phyloP scores from a whole-genome alignment of 345 rosid species.

The Erucastrum elatum region DNA sequence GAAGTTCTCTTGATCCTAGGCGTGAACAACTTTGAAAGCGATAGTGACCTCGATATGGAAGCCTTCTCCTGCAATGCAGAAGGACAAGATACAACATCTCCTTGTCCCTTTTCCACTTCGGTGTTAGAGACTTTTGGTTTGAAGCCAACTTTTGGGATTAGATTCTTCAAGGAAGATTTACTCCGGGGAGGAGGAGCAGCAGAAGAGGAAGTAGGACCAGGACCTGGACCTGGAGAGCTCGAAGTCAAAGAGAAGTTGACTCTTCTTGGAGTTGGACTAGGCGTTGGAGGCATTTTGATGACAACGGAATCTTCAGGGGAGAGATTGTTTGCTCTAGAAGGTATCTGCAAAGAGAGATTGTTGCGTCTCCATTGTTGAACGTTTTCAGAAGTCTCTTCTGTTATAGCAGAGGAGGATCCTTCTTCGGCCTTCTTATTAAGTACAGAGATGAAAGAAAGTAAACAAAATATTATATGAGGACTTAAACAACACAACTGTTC shows the following conservation, averaged over 20 bases:
- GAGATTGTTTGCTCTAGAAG: constrained; percentile 52
- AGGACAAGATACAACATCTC: constrained; percentile 42
- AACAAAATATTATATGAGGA: no score
- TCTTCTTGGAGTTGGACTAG: constrained; percentile 78
- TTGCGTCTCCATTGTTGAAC: constrained; percentile 58
- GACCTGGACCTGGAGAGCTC: constrained; percentile 41
- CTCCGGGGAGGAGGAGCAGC: constrained; percentile 33
- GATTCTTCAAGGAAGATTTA: constrained; percentile 61
- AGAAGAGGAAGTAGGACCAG: constrained; percentile 54
- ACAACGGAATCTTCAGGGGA: constrained; percentile 50
- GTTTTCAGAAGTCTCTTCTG: constrained; percentile 51
- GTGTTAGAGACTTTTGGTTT: constrained; percentile 48
- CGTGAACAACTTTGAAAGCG: constrained; percentile 78
- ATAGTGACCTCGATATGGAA: constrained; percentile 72
- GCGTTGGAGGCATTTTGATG: constrained; percentile 71
- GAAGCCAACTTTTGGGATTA: constrained; percentile 38
- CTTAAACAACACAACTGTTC: no score
- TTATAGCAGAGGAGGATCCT: constrained; percentile 41
- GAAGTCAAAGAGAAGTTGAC: constrained; percentile 77
- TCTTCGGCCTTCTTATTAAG: constrained; percentile 49
- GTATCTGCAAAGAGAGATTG: constrained; percentile 80
- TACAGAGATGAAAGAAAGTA: no score
- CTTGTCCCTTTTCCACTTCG: constrained; percentile 61
- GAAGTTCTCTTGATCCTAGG: constrained; percentile 82
- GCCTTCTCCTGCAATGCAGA: constrained; percentile 53